Evolutionary conservation across 1,284 basidiomycete genomes (phyloP).

Genomic region (Melampsora larici-populina): DNA sequence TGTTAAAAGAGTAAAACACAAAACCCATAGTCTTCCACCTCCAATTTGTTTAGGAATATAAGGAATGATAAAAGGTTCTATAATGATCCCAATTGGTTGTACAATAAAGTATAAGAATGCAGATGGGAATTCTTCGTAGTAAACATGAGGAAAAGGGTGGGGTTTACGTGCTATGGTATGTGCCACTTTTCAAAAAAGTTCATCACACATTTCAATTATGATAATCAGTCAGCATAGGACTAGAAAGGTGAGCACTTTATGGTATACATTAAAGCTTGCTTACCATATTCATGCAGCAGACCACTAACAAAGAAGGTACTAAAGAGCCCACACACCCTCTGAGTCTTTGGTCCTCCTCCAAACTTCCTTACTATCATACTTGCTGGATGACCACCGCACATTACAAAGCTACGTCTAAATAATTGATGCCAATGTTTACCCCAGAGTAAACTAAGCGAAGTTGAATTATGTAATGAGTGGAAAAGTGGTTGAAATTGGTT

Average conservation of each 20-base stretch:
- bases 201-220: too few relatives aligned
- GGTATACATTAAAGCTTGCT: background rate
- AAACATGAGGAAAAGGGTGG: too few relatives aligned
- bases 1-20: too few relatives aligned
- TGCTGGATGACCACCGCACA: constrained; percentile 1
- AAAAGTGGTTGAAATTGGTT: constrained; percentile 1
- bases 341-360: background rate
- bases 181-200: background rate
- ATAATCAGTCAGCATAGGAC: too few relatives aligned
- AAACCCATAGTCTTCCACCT: constrained; percentile 26
- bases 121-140: too few relatives aligned
- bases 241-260: too few relatives aligned
- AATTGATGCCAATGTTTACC: constrained; percentile 27
- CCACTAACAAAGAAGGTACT: constrained; percentile 20
- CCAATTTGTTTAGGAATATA: constrained; percentile 28
- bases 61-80: constrained; percentile 32
- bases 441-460: constrained; percentile 19
- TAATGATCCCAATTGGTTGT: too few relatives aligned
- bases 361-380: background rate
- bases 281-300: constrained; percentile 20
- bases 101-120: constrained; percentile 5
- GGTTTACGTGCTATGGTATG: too few relatives aligned
- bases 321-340: background rate
- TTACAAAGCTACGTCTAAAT: constrained; percentile 5
- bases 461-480: background rate